A percentile compares a stretch with the other conserved stretches of the same genome.
phyloP scores from a whole-genome alignment of 371 early-diverging fungal genomes.

The Nosema muscidifuracis region DNA sequence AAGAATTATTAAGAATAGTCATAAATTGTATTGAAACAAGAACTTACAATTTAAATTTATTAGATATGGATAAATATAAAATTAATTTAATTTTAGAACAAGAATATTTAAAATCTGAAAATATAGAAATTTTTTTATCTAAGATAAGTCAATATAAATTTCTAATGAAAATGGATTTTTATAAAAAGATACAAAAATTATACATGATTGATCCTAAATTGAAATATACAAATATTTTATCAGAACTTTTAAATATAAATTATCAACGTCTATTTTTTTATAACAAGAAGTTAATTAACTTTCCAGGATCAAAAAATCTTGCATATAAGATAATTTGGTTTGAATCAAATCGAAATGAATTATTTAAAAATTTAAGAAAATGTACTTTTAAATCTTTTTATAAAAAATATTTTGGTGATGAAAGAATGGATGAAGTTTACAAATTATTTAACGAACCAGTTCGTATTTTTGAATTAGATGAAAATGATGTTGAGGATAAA shows the following conservation, averaged over 20 bases:
- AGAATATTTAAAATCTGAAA: not conserved
- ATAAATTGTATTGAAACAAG: not conserved
- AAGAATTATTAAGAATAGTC: not conserved
- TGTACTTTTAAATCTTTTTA: not conserved
- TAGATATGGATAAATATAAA: not conserved
- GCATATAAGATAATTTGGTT: conserved; percentile 15
- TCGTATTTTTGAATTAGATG: conserved; percentile 18
- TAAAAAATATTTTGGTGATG: conserved; percentile 11
- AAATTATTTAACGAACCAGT: conserved; percentile 23
- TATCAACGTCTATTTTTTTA: conserved; percentile 12
- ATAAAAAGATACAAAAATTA: not conserved
- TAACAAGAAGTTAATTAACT: conserved; percentile 1
- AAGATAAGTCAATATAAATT: not conserved
- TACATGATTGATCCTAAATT: not conserved
- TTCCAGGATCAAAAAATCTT: conserved; percentile 9
- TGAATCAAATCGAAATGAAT: conserved; percentile 6
- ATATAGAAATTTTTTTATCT: not conserved
- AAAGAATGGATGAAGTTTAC: conserved; percentile 14
- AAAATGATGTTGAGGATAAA: conserved; percentile 16
- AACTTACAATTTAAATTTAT: not conserved
- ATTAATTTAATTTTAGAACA: not conserved
- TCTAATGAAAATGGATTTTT: not conserved
- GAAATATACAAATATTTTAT: not conserved
- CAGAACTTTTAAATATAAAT: not conserved
- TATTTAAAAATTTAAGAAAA: conserved; percentile 4